A percentile compares a stretch with the other conserved stretches of the same genome.
Conservation (phyloP, 2,329 filamentous ascomycete species). For the Alternaria brassicicola region DNA sequence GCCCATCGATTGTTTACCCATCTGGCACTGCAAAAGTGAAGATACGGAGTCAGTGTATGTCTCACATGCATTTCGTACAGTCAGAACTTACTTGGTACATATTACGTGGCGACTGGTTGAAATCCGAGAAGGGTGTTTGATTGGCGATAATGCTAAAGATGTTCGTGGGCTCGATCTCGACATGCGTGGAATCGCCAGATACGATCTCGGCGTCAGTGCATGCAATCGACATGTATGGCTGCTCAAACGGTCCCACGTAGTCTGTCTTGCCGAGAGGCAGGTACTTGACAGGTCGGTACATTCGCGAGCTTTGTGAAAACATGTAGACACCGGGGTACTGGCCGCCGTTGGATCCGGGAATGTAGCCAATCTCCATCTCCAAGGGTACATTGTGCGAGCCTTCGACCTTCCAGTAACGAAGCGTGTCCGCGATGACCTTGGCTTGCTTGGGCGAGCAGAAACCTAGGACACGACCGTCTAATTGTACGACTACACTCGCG, state of each 20-base stretch:
- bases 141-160: slow-evolving; percentile 97
- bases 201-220: slow-evolving; percentile 86
- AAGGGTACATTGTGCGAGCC: slow-evolving; percentile 79
- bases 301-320: slow-evolving; percentile 80
- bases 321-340: slow-evolving; percentile 97
- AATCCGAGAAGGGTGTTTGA: slow-evolving; percentile 98
- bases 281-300: slow-evolving; percentile 93
- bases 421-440: slow-evolving; percentile 78
- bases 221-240: slow-evolving; percentile 98
- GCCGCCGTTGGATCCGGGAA: slow-evolving; percentile 86
- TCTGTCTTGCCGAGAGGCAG: slow-evolving; percentile 84
- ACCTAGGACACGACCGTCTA: slow-evolving; percentile 88
- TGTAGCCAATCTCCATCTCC: slow-evolving; percentile 88
- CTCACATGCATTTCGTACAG: neutral
- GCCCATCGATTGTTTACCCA: slow-evolving; percentile 98
- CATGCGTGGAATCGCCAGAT: slow-evolving; percentile 88
- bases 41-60: neutral
- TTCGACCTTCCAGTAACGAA: slow-evolving; percentile 95
- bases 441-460: slow-evolving; percentile 89
- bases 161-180: slow-evolving; percentile 92
- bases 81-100: slow-evolving; percentile 71
- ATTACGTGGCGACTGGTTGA: slow-evolving; percentile 97
- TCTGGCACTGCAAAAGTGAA: slow-evolving; percentile 56
- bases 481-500: slow-evolving; percentile 85
- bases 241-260: slow-evolving; percentile 90